Conservation (phyloP, 306 rosid species). For the Spatholobus suberectus region DNA sequence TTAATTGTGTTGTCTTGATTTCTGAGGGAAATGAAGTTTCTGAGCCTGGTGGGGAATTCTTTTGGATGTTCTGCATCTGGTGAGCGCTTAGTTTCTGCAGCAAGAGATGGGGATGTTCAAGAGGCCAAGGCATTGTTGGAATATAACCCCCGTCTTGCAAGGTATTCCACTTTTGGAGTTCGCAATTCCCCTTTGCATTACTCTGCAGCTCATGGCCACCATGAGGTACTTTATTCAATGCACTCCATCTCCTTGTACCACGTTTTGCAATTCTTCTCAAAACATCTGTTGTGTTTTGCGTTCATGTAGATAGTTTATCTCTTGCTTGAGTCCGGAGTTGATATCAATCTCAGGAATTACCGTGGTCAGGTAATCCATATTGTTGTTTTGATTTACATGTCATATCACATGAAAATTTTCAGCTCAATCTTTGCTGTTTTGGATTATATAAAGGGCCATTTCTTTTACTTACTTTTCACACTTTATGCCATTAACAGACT, state of each 20-base stretch:
- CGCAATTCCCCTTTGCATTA: constrained; percentile 97
- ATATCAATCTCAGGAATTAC: constrained; percentile 89
- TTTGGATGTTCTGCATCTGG: constrained; percentile 99
- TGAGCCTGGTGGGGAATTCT: constrained; percentile 85
- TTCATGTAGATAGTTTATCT: constrained; percentile 79
- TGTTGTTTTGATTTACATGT: constrained; percentile 30
- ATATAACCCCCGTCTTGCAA: constrained; percentile 89
- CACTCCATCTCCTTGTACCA: not conserved
- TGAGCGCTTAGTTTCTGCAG: constrained; percentile 95
- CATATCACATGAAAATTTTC: not conserved
- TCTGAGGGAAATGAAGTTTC: constrained; percentile 66
- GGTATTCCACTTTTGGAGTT: constrained; percentile 94
- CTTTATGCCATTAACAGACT: constrained; percentile 65
- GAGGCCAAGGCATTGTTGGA: constrained; percentile 96
- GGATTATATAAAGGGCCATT: not conserved
- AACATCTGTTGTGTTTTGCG: constrained; percentile 36
- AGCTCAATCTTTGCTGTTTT: not conserved
- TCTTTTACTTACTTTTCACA: constrained; percentile 4
- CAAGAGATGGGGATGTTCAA: constrained; percentile 97
- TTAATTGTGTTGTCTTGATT: constrained; percentile 32
- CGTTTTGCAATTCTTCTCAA: constrained; percentile 16
- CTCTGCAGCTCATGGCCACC: constrained; percentile 99
- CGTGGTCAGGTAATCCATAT: constrained; percentile 88
- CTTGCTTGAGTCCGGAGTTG: constrained; percentile 93
- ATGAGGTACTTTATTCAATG: constrained; percentile 70